phyloP scores from a whole-genome alignment of 495 filamentous ascomycete genomes.

The Mytilinidion resinicola region DNA sequence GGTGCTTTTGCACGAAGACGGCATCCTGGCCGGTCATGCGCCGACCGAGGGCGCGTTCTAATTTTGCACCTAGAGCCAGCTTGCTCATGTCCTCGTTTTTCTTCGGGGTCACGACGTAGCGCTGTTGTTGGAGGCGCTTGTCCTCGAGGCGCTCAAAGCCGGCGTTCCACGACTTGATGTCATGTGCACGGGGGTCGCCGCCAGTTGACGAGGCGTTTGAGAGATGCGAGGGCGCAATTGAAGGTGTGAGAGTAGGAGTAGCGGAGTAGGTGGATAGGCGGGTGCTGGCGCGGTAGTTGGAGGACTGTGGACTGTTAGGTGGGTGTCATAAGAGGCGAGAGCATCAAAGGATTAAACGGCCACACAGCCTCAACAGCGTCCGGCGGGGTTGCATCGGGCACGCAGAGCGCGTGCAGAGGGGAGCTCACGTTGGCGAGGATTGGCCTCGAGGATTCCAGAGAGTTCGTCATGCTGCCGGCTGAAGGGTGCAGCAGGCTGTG shows the following conservation, averaged over 20 bases:
- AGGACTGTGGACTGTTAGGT: slow-evolving; percentile 11
- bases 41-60: slow-evolving; percentile 83
- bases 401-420: not conserved
- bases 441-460: slow-evolving; percentile 2
- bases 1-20: slow-evolving; percentile 53
- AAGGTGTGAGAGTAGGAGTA: slow-evolving; percentile 63
- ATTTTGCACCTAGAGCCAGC: slow-evolving; percentile 84
- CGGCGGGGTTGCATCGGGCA: too few relatives aligned
- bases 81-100: slow-evolving; percentile 84
- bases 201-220: slow-evolving; percentile 50
- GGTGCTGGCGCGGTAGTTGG: slow-evolving; percentile 55
- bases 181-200: slow-evolving; percentile 52
- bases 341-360: not conserved
- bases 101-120: slow-evolving; percentile 72
- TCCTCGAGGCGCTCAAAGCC: slow-evolving; percentile 87
- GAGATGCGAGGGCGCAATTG: slow-evolving; percentile 39
- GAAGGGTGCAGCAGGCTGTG: not conserved
- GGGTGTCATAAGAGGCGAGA: not conserved
- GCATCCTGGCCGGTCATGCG: slow-evolving; percentile 92
- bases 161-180: slow-evolving; percentile 75
- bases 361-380: not conserved
- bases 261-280: slow-evolving; percentile 78
- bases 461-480: not conserved
- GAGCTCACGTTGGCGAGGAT: slow-evolving; percentile 4
- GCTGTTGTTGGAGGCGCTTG: slow-evolving; percentile 75